Percentiles rank a stretch among this genome's conserved stretches.
These are phyloP conservation scores for Argentina anserina DNA, from an alignment of 306 rosid genomes.

Conservation along the genomic window DNA sequence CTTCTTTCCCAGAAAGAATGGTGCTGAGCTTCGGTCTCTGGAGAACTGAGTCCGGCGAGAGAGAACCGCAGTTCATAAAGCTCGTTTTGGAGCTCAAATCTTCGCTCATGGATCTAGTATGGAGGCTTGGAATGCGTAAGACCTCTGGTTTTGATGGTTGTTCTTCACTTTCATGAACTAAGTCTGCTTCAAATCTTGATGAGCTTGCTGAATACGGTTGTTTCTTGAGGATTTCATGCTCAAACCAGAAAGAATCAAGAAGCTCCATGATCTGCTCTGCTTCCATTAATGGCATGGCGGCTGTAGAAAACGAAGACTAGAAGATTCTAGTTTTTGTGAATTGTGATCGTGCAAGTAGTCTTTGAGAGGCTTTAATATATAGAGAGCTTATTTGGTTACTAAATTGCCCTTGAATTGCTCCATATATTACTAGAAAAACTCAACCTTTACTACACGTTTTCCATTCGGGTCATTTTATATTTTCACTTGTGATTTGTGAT, in stretches of 20 bases:
- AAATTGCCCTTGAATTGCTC: slow-evolving; percentile 31
- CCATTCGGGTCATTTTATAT: slow-evolving; percentile 9
- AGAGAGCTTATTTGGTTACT: not conserved
- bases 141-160: slow-evolving; percentile 28
- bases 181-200: slow-evolving; percentile 28
- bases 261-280: slow-evolving; percentile 50
- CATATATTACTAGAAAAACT: slow-evolving; percentile 21
- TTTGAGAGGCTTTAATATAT: not conserved
- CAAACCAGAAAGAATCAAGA: slow-evolving; percentile 67
- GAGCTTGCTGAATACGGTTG: slow-evolving; percentile 16
- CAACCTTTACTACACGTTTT: slow-evolving; percentile 43
- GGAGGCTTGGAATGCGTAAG: slow-evolving; percentile 27
- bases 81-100: slow-evolving; percentile 45
- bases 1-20: slow-evolving; percentile 50
- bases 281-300: slow-evolving; percentile 53
- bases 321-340: not conserved
- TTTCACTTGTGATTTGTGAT: slow-evolving; percentile 10
- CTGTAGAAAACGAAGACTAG: slow-evolving; percentile 2
- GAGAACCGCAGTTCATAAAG: slow-evolving; percentile 26
- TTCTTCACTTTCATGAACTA: slow-evolving; percentile 25
- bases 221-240: slow-evolving; percentile 32
- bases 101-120: slow-evolving; percentile 66
- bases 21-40: slow-evolving; percentile 43
- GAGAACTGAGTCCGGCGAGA: slow-evolving; percentile 50
- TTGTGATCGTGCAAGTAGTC: not conserved